Evolutionary conservation across 208 protist species (phyloP).

Genomic region (Endotrypanum monterogeii): DNA sequence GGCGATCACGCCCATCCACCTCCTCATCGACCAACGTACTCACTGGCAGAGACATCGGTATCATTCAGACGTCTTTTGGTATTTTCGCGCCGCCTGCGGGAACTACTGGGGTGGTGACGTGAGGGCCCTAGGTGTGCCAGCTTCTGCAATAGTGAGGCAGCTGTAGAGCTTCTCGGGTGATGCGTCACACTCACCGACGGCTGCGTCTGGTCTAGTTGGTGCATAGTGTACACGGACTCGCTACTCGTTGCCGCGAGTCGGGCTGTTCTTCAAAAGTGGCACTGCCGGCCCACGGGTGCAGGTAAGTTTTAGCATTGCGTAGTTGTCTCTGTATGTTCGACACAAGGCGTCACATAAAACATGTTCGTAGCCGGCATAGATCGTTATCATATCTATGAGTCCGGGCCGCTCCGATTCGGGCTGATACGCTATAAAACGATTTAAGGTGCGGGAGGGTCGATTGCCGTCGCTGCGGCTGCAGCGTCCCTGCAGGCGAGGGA

Average conservation of each 20-base stretch:
- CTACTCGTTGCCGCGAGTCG: neutral
- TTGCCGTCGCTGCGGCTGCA: conserved; percentile 35
- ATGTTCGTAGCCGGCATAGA: conserved; percentile 68
- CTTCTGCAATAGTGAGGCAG: neutral
- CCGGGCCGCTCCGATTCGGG: conserved; percentile 38
- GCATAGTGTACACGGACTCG: neutral
- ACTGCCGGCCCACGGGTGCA: conserved; percentile 1
- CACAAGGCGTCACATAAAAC: conserved; percentile 65
- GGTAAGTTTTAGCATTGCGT: conserved; percentile 40
- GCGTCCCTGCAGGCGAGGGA: conserved; percentile 70
- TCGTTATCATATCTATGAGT: conserved; percentile 53
- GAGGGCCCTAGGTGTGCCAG: neutral
- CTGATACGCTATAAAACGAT: conserved; percentile 71
- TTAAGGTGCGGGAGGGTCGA: conserved; percentile 54
- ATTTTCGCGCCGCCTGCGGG: neutral
- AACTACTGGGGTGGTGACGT: neutral
- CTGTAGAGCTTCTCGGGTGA: neutral
- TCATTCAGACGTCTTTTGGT: neutral
- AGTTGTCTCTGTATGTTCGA: conserved; percentile 64
- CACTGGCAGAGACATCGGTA: neutral
- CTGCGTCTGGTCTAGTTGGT: neutral
- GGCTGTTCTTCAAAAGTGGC: conserved; percentile 16
- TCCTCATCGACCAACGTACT: neutral
- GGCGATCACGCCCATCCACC: neutral
- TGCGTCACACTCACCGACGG: neutral